Conservation (phyloP, 129 eudicot species). For the Escallonia rubra region DNA sequence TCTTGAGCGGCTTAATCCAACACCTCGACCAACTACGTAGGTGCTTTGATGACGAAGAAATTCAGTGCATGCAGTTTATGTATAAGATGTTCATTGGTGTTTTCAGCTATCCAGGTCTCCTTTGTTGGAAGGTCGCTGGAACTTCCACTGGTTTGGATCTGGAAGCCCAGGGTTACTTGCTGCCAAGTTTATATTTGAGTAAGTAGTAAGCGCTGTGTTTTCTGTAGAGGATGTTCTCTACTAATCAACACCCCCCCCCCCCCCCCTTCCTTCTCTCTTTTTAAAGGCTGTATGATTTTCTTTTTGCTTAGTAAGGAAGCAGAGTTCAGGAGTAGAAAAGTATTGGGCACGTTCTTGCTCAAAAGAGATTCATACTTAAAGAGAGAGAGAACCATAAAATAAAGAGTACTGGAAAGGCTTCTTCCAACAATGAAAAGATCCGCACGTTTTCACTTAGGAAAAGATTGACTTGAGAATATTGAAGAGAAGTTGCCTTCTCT, state of each 20-base stretch:
- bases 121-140: conserved; percentile 80
- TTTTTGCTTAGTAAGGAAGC: too few relatives aligned
- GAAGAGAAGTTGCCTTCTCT: too few relatives aligned
- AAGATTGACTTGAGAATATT: too few relatives aligned
- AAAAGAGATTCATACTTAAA: too few relatives aligned
- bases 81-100: conserved; percentile 11
- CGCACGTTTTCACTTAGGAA: too few relatives aligned
- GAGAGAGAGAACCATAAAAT: too few relatives aligned
- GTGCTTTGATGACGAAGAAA: conserved; percentile 15
- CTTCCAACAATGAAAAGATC: too few relatives aligned
- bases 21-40: conserved; percentile 98
- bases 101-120: conserved; percentile 75
- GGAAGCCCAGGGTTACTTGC: conserved; percentile 74
- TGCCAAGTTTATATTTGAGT: conserved; percentile 62
- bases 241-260: not conserved
- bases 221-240: not conserved
- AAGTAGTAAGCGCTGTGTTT: conserved; percentile 50
- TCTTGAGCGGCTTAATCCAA: conserved; percentile 92
- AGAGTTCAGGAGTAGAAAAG: too few relatives aligned
- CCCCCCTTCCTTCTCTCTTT: not conserved
- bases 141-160: conserved; percentile 81
- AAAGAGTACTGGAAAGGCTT: too few relatives aligned
- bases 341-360: too few relatives aligned
- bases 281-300: not conserved
- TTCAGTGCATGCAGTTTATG: not conserved